Conservation (phyloP, 2,329 filamentous ascomycete genomes). For the Fusarium sp. region DNA sequence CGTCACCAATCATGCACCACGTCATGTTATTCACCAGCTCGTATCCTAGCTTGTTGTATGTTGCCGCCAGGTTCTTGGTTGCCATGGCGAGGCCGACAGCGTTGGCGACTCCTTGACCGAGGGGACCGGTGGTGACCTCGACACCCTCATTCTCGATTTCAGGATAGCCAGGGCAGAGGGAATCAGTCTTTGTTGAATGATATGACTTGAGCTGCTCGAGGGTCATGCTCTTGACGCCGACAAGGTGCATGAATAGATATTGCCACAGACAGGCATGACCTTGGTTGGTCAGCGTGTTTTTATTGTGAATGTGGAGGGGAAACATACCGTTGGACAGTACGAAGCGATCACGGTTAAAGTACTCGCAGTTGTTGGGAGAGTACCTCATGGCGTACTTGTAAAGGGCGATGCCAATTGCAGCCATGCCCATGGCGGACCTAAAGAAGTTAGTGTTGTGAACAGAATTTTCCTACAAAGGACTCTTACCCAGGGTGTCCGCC, state of each 20-base stretch:
- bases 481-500: constrained; percentile 75
- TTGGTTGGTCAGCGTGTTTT: neutral
- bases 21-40: constrained; percentile 63
- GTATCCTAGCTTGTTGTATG: constrained; percentile 63
- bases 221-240: constrained; percentile 66
- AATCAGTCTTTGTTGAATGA: constrained; percentile 56
- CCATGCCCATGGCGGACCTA: constrained; percentile 67
- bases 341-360: constrained; percentile 72
- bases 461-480: no score
- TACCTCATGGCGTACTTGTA: constrained; percentile 74
- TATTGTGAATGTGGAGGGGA: accelerated
- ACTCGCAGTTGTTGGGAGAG: constrained; percentile 64
- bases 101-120: constrained; percentile 68
- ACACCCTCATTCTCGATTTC: constrained; percentile 69
- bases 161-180: constrained; percentile 66
- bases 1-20: constrained; percentile 70
- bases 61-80: constrained; percentile 65
- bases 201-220: constrained; percentile 69
- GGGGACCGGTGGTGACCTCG: constrained; percentile 69
- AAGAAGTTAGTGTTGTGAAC: neutral
- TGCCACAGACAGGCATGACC: constrained; percentile 66
- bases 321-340: constrained; percentile 68
- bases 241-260: constrained; percentile 65
- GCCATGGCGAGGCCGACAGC: constrained; percentile 46
- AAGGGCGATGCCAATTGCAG: constrained; percentile 68